Evolutionary conservation across 495 filamentous ascomycete genomes (phyloP), one percentile per base, ranked within the genome.

Genomic region (Pyrenopolyporus hunteri): DNA sequence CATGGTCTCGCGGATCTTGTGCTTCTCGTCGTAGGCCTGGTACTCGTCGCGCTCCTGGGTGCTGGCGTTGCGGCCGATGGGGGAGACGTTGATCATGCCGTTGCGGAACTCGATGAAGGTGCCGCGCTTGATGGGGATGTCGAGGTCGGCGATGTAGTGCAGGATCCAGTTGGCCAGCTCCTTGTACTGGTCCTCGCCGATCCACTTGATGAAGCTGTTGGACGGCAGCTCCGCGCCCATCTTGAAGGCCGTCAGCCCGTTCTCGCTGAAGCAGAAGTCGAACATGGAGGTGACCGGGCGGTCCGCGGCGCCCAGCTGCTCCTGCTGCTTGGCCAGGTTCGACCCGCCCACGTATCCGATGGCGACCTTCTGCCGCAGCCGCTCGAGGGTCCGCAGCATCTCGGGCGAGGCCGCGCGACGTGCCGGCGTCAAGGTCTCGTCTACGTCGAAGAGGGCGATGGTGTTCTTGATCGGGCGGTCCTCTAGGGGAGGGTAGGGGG

Each of bases 101-200:
- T 93, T 96, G 57, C 90, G 84, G 81, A 96, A 98, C 80, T 98
- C 94, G 57, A 98, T 77, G 71, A 98, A 98, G 25, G 94, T 98
- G 63, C 94, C 94, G 39, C 93, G 82, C 86, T 95, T 98, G 74
- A 91, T 76, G 32, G 93, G 94, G 77, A 85, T 80, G 66, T 95
- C 90, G 28, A 96, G 74, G 70, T 96, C 91, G 60, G 92, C 89
- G 60, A 98, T 85, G 73, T 96, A 95, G 74, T 87, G 89, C 71
- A 98, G 82, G 59, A 88, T 83, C 78, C 93, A 98, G 61, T 84
- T 87, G 10, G 89, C 91, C 53, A 98, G 78, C 66, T 86, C 77
- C 84, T 97, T 92, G 79, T 97, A 98, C 68, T 87, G 87, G 6
- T 89, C 88, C 79, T 98, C 93, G 43, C 94, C 94, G 55, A 98